Conservation (phyloP, 768 basidiomycete species). For the Nidularia pulvinata region DNA sequence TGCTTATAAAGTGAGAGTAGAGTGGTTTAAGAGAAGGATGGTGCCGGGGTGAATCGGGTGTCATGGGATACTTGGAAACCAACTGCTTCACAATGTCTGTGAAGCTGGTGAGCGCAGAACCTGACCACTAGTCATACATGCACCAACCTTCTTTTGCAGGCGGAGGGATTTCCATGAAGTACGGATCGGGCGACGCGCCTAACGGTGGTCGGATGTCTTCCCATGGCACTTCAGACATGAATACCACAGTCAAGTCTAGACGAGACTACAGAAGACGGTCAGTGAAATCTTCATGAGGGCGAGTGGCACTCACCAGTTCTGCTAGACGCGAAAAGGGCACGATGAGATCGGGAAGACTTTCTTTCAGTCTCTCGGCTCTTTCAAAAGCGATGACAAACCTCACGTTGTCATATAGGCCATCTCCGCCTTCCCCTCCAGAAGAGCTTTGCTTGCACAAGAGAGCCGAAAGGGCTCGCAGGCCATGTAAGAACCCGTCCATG, state of each 20-base stretch:
- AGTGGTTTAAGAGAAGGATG: constrained; percentile 56
- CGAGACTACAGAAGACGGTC: constrained; percentile 40
- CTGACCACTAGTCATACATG: too few relatives aligned
- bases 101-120: too few relatives aligned
- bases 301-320: constrained; percentile 55
- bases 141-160: constrained; percentile 56
- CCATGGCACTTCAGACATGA: constrained; percentile 70
- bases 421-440: constrained; percentile 9
- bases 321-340: constrained; percentile 71
- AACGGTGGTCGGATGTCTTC: constrained; percentile 68
- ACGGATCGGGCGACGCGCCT: constrained; percentile 75
- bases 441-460: constrained; percentile 12
- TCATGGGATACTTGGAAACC: constrained; percentile 25
- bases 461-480: constrained; percentile 41
- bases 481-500: constrained; percentile 72
- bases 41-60: constrained; percentile 30
- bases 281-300: neutral
- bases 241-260: constrained; percentile 57
- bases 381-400: constrained; percentile 66
- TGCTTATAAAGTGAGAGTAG: constrained; percentile 61
- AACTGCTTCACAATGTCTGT: constrained; percentile 33
- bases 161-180: constrained; percentile 55
- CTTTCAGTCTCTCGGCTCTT: constrained; percentile 65
- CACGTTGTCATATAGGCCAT: constrained; percentile 25
- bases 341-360: constrained; percentile 60